Base-by-base conservation (phyloP, 192 early-diverging fungal genomes). In the Haplosporangium gracile region DNA sequence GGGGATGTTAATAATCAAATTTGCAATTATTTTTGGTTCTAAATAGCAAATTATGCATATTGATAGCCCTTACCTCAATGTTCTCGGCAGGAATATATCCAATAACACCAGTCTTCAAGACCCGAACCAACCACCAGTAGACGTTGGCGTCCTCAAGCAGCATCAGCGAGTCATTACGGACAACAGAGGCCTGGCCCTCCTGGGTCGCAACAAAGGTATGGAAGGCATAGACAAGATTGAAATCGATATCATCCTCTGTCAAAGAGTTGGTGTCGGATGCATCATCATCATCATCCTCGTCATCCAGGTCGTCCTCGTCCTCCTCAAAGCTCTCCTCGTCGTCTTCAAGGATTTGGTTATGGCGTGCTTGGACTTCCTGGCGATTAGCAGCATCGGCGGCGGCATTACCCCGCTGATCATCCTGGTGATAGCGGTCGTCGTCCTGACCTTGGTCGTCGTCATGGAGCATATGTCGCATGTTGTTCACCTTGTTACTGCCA, bases 71-170 rank as follows among this genome's bases (percentile, higher is more conserved):
- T 88, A 95, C 94, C 88, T 97, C 96, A 49, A 97, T 94, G 77
- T 97, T 96, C 80, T 97, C 96, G 5, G 96, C 96, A 36, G 96
- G 96, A 71, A 97, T 96, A 82, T 97, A 97, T 22, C 96, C 96
- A 85, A 97, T 94, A 83, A 94, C 89, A 1, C 83, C 88, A n/a
- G 87, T 95, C 84, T 92, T 96, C 79, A 91, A 89, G 75, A 88
- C 94, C 87, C 91, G 94, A 57, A 94, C 91, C 6, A 94, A 70
- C 93, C 93, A 94, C 96, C 96, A 97, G 88, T 97, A 97, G 11
- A 93, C 94, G 83, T 97, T 96, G 39, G 91, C 90, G 81, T 97
- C 96, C 79, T 97, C 96, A 38, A 97, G 82, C 51, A 97, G 86
- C 69, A 94, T 94, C 74, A 97, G 77, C n/a, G 92, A 88, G 76